Conservation (phyloP, 495 filamentous ascomycete genomes). For the Chlorociboria aeruginascens region DNA sequence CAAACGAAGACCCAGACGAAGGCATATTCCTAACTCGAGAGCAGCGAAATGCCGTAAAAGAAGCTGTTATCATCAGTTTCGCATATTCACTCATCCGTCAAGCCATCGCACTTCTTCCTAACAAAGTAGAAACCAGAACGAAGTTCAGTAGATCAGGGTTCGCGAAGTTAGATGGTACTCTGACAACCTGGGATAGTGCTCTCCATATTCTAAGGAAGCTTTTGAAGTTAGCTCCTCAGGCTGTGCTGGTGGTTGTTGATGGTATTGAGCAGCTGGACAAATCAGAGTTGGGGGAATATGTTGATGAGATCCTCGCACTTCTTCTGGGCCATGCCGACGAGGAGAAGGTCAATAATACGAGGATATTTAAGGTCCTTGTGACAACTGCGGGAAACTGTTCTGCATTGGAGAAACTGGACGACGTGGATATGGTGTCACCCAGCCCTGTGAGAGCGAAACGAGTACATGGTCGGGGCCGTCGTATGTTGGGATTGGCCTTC, state of each 20-base stretch:
- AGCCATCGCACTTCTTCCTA: constrained; percentile 1
- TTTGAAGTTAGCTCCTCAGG: neutral
- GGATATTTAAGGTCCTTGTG: constrained; percentile 1
- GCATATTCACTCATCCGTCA: constrained; percentile 4
- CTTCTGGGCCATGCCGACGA: neutral
- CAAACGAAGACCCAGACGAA: too few species aligned
- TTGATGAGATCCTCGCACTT: neutral
- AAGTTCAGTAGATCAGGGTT: neutral
- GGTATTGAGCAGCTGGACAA: constrained; percentile 3
- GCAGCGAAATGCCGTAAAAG: too few species aligned
- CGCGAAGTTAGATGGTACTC: neutral
- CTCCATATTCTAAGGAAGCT: neutral
- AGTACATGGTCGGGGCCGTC: too few species aligned
- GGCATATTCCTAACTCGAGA: too few species aligned
- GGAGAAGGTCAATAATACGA: neutral
- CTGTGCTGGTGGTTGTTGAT: constrained; percentile 2
- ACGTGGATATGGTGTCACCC: neutral
- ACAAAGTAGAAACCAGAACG: neutral
- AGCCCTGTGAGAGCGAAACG: too few species aligned
- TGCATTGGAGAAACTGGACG: neutral
- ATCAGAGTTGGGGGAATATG: neutral
- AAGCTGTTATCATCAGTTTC: neutral
- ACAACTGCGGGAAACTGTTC: constrained; percentile 3
- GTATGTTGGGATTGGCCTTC: too few species aligned
- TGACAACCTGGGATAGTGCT: neutral